phyloP scores from a whole-genome alignment of 2,329 filamentous ascomycete genomes.

The Coleophoma crateriformis region DNA sequence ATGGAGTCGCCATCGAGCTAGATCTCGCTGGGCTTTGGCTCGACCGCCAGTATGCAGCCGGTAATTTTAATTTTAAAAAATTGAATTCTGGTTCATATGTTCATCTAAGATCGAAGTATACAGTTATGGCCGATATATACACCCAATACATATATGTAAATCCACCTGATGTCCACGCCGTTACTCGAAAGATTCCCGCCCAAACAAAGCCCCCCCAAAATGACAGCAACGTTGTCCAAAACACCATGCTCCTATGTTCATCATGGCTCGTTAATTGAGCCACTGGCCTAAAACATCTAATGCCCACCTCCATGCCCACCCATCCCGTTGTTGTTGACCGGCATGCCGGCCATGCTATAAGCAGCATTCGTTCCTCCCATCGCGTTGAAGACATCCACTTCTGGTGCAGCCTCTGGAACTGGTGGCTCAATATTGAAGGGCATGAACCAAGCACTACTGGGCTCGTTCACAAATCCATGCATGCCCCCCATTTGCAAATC shows the following conservation, averaged over 20 bases:
- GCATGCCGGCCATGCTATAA: constrained; percentile 17
- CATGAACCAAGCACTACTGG: constrained; percentile 78
- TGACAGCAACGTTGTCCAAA: neutral
- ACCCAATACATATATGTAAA: too few relatives aligned
- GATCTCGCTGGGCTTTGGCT: too few relatives aligned
- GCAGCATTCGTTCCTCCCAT: constrained; percentile 9
- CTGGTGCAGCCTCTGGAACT: constrained; percentile 52
- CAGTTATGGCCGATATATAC: too few relatives aligned
- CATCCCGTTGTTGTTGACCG: constrained; percentile 25
- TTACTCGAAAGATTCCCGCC: too few relatives aligned
- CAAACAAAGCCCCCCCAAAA: too few relatives aligned
- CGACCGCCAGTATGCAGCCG: too few relatives aligned
- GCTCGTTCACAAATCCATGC: constrained; percentile 29
- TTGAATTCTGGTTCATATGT: too few relatives aligned
- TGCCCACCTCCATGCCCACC: constrained; percentile 22
- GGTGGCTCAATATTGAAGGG: constrained; percentile 87
- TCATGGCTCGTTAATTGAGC: neutral
- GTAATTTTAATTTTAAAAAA: too few relatives aligned
- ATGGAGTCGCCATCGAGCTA: too few relatives aligned
- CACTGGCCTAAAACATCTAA: neutral
- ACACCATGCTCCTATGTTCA: constrained; percentile 5
- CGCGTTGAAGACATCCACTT: constrained; percentile 25
- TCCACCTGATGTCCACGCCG: too few relatives aligned
- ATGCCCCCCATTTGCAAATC: constrained; percentile 22
- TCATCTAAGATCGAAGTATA: too few relatives aligned